Evolutionary conservation across 2,329 filamentous ascomycete species (phyloP), one percentile per base, ranked within the genome.

Genomic region (Epichloe gansuensis): DNA sequence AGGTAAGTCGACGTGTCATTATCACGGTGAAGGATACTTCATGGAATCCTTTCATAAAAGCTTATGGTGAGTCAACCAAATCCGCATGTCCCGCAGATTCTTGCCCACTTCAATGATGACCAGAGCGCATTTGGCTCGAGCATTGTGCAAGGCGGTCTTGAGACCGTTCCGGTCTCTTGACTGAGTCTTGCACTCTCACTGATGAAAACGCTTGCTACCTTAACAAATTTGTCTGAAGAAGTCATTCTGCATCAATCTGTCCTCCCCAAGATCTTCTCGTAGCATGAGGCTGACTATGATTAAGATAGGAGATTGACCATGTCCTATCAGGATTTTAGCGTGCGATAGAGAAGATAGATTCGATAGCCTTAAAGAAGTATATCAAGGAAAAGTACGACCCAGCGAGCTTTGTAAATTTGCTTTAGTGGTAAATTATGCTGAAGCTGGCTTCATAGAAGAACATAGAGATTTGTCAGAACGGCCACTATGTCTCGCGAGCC

Each of bases 111-210:
- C 69, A 68, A 90, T 94, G 91, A 97, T 97, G 91, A 97, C 91
- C 89, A 91, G 91, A 97, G 91, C 91, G 91, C 91, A 97, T 97
- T 97, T 97, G 91, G 91, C 91, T 97, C 89, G 91, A 97, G 91
- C 79, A 95, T 90, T 82, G 82, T 75, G 72, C 74, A 76, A 74
- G 72, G 74, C 67, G 70, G 71, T 71, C 75, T 75, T 75, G 75
- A 72, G 74, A 72, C 76, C 85, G 86, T 83, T 95, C 85, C 80
- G 91, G 88, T 85, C 76, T 71, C 74, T 73, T 72, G 72, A 73
- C 63, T 65, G 66, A 60, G 68, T 73, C 70, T 69, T 75, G 74
- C 74, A 76, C 79, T 81, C 85, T 95, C 91, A 80, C 81, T 96
- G 91, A 96, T 96, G 91, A 94, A 86, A 95, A 82, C 76, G 83